phyloP scores from a whole-genome alignment of 768 basidiomycete genomes.

The Calvatia gigantea region DNA sequence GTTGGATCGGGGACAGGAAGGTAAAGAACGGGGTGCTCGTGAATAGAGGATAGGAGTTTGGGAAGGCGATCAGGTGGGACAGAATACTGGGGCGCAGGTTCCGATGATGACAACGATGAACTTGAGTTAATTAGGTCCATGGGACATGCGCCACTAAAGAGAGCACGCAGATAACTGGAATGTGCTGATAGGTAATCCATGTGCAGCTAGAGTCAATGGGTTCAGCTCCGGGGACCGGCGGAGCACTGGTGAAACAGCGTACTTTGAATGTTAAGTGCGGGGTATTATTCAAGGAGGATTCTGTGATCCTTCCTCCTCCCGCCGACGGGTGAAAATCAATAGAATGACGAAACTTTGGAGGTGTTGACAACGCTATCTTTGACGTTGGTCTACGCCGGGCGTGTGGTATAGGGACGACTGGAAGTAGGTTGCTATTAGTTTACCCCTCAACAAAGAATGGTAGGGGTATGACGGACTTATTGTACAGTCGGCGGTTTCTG shows the following conservation, averaged over 20 bases:
- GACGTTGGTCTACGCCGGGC: conserved; percentile 30
- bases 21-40: conserved; percentile 65
- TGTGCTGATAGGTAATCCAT: conserved; percentile 81
- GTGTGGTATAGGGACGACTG: conserved; percentile 52
- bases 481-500: conserved; percentile 77
- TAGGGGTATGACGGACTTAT: conserved; percentile 44
- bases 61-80: conserved; percentile 56
- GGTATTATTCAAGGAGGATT: conserved; percentile 45
- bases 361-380: conserved; percentile 27
- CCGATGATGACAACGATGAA: conserved; percentile 26
- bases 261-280: conserved; percentile 66
- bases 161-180: conserved; percentile 65
- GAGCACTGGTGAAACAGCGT: conserved; percentile 17
- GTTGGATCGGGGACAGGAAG: conserved; percentile 73
- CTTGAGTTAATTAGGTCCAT: conserved; percentile 50
- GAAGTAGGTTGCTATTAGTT: conserved; percentile 6
- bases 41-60: conserved; percentile 60
- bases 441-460: not conserved
- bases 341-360: conserved; percentile 18
- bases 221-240: conserved; percentile 1
- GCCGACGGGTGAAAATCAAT: conserved; percentile 38
- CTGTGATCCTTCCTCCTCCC: conserved; percentile 46
- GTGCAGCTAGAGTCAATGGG: conserved; percentile 53
- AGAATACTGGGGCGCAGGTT: conserved; percentile 16
- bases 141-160: conserved; percentile 67